Evolutionary conservation across 2,329 filamentous ascomycete genomes (phyloP).

Genomic region (Didymosphaeria variabile): DNA sequence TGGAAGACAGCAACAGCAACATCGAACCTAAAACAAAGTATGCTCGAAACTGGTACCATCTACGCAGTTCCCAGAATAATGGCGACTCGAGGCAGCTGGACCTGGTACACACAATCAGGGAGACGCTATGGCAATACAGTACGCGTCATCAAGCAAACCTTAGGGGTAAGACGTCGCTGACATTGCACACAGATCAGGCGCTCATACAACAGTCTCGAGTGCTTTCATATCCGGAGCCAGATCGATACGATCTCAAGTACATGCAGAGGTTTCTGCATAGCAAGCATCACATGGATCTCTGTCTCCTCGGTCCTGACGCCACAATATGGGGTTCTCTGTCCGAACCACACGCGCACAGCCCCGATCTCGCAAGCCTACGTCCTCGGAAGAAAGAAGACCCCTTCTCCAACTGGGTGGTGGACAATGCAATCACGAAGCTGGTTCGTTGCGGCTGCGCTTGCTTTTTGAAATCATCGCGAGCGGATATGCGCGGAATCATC

Average conservation of each 20-base stretch:
- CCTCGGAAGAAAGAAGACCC: constrained; percentile 19
- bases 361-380: constrained; percentile 16
- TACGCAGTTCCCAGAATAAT: constrained; percentile 12
- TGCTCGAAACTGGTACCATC: constrained; percentile 18
- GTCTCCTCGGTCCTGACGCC: constrained; percentile 16
- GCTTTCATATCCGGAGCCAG: constrained; percentile 14
- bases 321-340: constrained; percentile 17
- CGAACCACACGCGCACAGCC: constrained; percentile 4
- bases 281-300: constrained; percentile 11
- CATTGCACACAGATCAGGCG: constrained; percentile 8
- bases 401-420: constrained; percentile 18
- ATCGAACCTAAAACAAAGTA: not conserved
- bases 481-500: not conserved
- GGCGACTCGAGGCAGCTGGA: constrained; percentile 20
- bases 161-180: not conserved
- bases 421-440: constrained; percentile 1
- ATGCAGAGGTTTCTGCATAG: constrained; percentile 21
- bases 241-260: constrained; percentile 17
- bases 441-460: constrained; percentile 4
- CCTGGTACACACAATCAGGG: constrained; percentile 21
- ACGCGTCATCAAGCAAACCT: not conserved
- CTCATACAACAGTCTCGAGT: constrained; percentile 21
- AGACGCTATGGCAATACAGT: constrained; percentile 27
- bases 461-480: not conserved
- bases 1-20: not conserved